Conservation (phyloP, 2,329 filamentous ascomycete species). For the Hysterium pulicare region DNA sequence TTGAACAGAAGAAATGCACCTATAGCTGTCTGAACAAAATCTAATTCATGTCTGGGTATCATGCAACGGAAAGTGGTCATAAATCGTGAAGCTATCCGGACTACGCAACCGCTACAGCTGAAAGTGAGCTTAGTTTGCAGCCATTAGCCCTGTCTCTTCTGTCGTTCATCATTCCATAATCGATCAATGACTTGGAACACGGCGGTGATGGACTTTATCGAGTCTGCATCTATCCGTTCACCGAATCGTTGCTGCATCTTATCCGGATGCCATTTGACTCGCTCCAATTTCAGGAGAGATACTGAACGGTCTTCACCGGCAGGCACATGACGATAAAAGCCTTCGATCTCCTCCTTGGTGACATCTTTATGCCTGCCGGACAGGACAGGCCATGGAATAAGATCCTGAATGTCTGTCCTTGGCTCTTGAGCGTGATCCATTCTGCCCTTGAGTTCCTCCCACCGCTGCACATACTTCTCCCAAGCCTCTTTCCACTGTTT, state of each 20-base stretch:
- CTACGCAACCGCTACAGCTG: constrained; percentile 2
- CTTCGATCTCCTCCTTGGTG: constrained; percentile 58
- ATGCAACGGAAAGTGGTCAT: too few relatives aligned
- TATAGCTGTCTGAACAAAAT: too few relatives aligned
- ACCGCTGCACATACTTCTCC: constrained; percentile 61
- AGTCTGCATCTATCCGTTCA: constrained; percentile 63
- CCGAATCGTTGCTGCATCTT: constrained; percentile 92
- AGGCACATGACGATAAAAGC: constrained; percentile 64
- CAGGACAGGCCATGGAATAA: constrained; percentile 71
- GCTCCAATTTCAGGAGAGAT: constrained; percentile 71
- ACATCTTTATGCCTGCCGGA: constrained; percentile 58
- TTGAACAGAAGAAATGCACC: too few relatives aligned
- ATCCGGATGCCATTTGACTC: constrained; percentile 94
- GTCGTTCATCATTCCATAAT: constrained; percentile 62
- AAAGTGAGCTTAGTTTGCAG: neutral
- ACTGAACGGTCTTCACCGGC: constrained; percentile 30
- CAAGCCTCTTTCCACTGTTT: constrained; percentile 60
- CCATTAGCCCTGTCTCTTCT: neutral
- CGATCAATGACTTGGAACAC: constrained; percentile 88
- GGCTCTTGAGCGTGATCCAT: constrained; percentile 11
- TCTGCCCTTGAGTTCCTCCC: constrained; percentile 52
- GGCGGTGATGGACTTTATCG: constrained; percentile 77
- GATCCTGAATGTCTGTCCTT: constrained; percentile 22
- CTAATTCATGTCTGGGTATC: too few relatives aligned
- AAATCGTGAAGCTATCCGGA: too few relatives aligned